Base-by-base conservation (phyloP, 1,284 basidiomycete species). In the Cerrena zonata region DNA sequence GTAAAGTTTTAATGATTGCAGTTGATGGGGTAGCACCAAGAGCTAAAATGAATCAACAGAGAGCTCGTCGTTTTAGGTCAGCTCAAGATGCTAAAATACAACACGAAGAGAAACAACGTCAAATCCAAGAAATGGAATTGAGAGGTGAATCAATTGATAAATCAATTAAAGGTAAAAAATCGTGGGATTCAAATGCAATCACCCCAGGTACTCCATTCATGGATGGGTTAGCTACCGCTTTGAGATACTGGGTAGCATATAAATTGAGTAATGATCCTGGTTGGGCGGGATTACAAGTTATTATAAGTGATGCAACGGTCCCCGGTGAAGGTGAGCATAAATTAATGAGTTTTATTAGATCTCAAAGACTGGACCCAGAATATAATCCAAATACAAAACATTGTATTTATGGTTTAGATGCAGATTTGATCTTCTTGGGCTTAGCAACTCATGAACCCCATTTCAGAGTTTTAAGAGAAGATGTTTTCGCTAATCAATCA, bases 41-140 rank as follows among this genome's bases (percentile, higher is more conserved):
- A 51, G 96, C 96, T 45, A 99, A 99, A 79, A 98, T 99, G 96
- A 99, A 99, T 69, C 95, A 99, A 68, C 96, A 99, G 67, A 85
- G 94, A 34, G 87, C 88, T 63, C 78, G 96, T 47, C 84, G 96
- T 48, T 99, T 99, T 75, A 78, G 94, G 51, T 94, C 95, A 0
- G 94, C 94, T 2, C 92, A 90, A 69, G 95, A 98, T 66, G 91
- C 89, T 15, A 87, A 82, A 62, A n/a, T n/a, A n/a, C n/a, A n/a
- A n/a, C n/a, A n/a, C n/a, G n/a, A n/a, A n/a, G n/a, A n/a, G n/a
- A n/a, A n/a, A n/a, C n/a, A n/a, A n/a, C n/a, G n/a, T n/a, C n/a
- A n/a, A n/a, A n/a, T n/a, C n/a, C n/a, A 94, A 98, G 65, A 71
- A 89, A 47, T 75, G 86, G 51, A 89, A 92, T 67, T 91, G 89